Evolutionary conservation across 345 rosid genomes (phyloP).

Genomic region (Eucalyptus regnans): DNA sequence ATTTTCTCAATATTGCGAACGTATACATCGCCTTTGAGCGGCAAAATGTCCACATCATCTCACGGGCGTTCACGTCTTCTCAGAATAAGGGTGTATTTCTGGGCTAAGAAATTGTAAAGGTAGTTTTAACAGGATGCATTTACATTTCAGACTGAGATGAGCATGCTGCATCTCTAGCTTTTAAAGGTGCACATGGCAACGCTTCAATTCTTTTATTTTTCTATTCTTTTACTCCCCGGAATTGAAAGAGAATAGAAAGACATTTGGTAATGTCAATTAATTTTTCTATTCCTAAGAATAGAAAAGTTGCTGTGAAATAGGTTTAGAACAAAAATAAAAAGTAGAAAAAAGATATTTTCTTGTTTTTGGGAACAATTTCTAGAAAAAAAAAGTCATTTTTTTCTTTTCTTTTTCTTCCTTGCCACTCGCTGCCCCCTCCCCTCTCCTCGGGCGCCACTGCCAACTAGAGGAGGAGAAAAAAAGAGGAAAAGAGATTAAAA

Average conservation of each 20-base stretch:
- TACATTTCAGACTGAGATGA: neutral
- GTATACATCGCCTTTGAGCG: neutral
- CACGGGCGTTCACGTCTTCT: neutral
- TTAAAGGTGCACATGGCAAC: fast-evolving
- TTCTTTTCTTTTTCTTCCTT: no score
- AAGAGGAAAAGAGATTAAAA: no score
- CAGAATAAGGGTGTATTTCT: neutral
- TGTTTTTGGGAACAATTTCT: no score
- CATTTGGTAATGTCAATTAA: no score
- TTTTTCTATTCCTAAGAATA: fast-evolving
- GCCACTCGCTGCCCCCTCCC: fast-evolving
- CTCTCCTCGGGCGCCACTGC: fast-evolving
- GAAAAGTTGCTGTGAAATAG: fast-evolving
- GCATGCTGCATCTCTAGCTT: neutral
- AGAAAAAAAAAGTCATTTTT: fast-evolving
- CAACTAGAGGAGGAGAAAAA: no score
- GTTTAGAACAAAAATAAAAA: no score
- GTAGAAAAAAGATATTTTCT: no score
- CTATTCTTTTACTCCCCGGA: no score
- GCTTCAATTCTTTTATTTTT: no score
- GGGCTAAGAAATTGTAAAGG: neutral
- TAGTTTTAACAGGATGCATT: neutral
- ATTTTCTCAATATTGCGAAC: neutral
- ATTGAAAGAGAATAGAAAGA: no score
- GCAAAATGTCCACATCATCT: neutral